Evolutionary conservation across 306 rosid species (phyloP).

Genomic region (Chamaecrista fasciculata): DNA sequence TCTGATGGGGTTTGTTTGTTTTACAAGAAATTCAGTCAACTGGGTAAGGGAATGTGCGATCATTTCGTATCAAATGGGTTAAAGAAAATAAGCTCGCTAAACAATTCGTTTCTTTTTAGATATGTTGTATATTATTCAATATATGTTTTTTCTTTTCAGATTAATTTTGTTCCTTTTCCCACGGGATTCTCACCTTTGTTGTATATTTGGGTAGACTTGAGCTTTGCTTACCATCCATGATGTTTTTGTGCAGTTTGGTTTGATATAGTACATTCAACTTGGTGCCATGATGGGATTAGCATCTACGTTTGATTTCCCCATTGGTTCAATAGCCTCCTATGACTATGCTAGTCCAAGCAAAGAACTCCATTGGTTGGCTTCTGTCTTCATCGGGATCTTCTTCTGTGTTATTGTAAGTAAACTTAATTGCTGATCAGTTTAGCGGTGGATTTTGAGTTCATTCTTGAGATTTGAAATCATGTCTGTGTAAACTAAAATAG

Average conservation of each 20-base stretch:
- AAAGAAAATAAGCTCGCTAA: not conserved
- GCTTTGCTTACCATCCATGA: not conserved
- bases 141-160: not conserved
- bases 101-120: not conserved
- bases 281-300: conserved; percentile 45
- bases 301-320: conserved; percentile 27
- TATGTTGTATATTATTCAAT: conserved; percentile 3
- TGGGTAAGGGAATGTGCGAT: conserved; percentile 2
- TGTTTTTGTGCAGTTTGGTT: conserved; percentile 35
- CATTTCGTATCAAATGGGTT: not conserved
- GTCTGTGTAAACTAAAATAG: not conserved
- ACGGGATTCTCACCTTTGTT: conserved; percentile 10
- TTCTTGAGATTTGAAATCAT: not conserved
- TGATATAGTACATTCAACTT: conserved; percentile 22
- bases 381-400: conserved; percentile 57
- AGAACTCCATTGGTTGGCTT: conserved; percentile 61
- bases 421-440: conserved; percentile 15
- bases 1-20: conserved; percentile 24
- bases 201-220: conserved; percentile 7
- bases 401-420: conserved; percentile 69
- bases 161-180: not conserved
- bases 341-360: conserved; percentile 42
- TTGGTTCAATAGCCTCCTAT: conserved; percentile 34
- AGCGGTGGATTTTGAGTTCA: conserved; percentile 6
- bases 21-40: conserved; percentile 20